Evolutionary conservation across 352 stramenopile species (phyloP).

Genomic region (Thraustochytrium striatum): DNA sequence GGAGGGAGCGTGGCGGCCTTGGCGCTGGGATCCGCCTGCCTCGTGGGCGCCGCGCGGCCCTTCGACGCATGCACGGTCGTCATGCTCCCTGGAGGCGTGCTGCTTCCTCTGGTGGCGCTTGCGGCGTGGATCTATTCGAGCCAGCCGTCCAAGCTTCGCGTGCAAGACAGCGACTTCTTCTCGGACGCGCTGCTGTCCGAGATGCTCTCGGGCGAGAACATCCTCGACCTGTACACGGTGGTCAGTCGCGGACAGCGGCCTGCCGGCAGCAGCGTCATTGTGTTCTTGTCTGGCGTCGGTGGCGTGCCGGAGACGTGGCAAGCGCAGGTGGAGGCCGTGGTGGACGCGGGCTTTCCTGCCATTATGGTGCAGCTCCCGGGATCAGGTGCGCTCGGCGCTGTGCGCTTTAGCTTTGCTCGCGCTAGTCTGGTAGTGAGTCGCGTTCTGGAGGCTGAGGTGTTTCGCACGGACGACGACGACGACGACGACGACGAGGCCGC

Average conservation of each 20-base stretch:
- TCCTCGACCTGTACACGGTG: conserved; percentile 44
- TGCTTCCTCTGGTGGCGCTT: not conserved
- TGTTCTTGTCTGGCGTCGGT: conserved; percentile 21
- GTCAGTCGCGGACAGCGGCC: not conserved
- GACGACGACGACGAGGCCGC: too few species aligned
- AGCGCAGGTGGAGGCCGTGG: conserved; percentile 12
- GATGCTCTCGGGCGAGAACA: conserved; percentile 26
- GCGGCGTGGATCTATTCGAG: not conserved
- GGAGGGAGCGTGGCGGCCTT: not conserved
- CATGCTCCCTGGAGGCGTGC: not conserved
- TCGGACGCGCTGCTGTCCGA: conserved; percentile 37
- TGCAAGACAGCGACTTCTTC: conserved; percentile 30
- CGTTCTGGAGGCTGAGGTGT: conserved; percentile 24
- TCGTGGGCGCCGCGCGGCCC: not conserved
- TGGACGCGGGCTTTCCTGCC: conserved; percentile 24
- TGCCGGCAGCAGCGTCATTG: not conserved
- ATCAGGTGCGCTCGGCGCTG: not conserved
- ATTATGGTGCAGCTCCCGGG: conserved; percentile 29
- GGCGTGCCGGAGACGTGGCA: conserved; percentile 35
- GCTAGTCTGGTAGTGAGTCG: conserved; percentile 5
- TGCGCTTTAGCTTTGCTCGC: conserved; percentile 1
- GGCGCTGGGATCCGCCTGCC: not conserved
- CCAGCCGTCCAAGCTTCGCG: not conserved
- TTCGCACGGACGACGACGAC: not conserved
- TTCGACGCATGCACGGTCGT: not conserved